These are phyloP conservation scores for Taiwanofungus camphoratus DNA, from an alignment of 1,284 basidiomycete genomes.

Conservation along the genomic window DNA sequence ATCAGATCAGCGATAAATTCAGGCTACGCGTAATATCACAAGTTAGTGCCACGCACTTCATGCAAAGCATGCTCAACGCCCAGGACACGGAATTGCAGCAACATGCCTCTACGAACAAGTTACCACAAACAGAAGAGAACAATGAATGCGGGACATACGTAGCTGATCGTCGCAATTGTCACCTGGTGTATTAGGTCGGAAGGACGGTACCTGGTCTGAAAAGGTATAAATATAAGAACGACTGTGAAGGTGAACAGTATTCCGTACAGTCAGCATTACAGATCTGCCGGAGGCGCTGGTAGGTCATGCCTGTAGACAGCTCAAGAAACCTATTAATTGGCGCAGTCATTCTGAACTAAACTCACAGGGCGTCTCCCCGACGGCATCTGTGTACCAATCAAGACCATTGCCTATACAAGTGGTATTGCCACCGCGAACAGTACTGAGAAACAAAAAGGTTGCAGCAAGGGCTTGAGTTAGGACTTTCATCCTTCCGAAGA, in stretches of 20 bases:
- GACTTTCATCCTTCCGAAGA: too few relatives aligned
- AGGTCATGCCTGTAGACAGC: slow-evolving; percentile 3
- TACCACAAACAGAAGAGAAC: too few relatives aligned
- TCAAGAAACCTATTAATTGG: neutral
- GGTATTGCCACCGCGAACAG: slow-evolving; percentile 4
- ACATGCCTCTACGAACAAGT: slow-evolving; percentile 8
- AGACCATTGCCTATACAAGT: neutral
- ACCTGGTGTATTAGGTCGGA: slow-evolving; percentile 10
- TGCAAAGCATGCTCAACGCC: slow-evolving; percentile 18
- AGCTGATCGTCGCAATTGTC: slow-evolving; percentile 18
- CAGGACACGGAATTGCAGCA: slow-evolving; percentile 18
- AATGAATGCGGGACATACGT: slow-evolving; percentile 6
- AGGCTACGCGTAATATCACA: neutral
- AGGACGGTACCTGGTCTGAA: slow-evolving; percentile 13
- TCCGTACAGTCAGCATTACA: slow-evolving; percentile 5
- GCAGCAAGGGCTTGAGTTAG: too few relatives aligned
- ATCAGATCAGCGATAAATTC: neutral
- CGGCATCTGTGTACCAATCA: slow-evolving; percentile 2
- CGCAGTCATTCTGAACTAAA: neutral
- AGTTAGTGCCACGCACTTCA: slow-evolving; percentile 9
- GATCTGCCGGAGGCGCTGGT: slow-evolving; percentile 7
- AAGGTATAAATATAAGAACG: neutral
- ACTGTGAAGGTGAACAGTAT: neutral
- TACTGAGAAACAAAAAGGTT: too few relatives aligned
- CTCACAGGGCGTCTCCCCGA: slow-evolving; percentile 3